Conservation (phyloP, 441 rosid genomes). For the Gossypium schwendimanii region DNA sequence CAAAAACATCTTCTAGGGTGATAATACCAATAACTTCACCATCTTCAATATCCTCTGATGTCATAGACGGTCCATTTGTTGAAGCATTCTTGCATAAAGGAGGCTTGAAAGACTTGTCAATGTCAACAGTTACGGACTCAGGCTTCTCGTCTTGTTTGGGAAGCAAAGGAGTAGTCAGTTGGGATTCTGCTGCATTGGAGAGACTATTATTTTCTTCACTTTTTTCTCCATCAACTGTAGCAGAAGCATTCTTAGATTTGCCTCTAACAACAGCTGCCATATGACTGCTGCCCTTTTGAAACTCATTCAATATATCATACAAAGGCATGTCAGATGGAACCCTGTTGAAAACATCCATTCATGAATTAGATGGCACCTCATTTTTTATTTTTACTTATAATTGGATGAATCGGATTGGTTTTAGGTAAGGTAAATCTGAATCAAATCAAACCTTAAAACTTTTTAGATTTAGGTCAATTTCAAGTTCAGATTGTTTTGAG, state of each 20-base stretch:
- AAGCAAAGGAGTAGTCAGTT: conserved; percentile 61
- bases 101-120: conserved; percentile 46
- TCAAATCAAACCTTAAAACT: too few species aligned
- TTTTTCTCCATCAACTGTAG: conserved; percentile 36
- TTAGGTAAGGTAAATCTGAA: too few species aligned
- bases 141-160: conserved; percentile 43
- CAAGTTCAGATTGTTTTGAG: too few species aligned
- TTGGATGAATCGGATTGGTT: too few species aligned
- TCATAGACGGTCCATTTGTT: conserved; percentile 33
- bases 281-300: conserved; percentile 97
- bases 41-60: conserved; percentile 71
- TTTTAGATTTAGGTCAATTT: too few species aligned
- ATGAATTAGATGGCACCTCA: conserved; percentile 11
- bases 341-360: conserved; percentile 42
- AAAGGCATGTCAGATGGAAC: conserved; percentile 93
- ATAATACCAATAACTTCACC: conserved; percentile 93
- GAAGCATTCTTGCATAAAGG: conserved; percentile 25
- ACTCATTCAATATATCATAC: conserved; percentile 86
- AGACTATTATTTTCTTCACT: conserved; percentile 34
- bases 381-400: too few species aligned
- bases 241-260: conserved; percentile 39
- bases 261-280: conserved; percentile 96
- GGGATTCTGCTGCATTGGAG: conserved; percentile 27
- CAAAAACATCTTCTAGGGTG: conserved; percentile 94
- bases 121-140: conserved; percentile 54